Evolutionary conservation across 495 filamentous ascomycete species (phyloP).

Genomic region (Bryoglossum gracile): DNA sequence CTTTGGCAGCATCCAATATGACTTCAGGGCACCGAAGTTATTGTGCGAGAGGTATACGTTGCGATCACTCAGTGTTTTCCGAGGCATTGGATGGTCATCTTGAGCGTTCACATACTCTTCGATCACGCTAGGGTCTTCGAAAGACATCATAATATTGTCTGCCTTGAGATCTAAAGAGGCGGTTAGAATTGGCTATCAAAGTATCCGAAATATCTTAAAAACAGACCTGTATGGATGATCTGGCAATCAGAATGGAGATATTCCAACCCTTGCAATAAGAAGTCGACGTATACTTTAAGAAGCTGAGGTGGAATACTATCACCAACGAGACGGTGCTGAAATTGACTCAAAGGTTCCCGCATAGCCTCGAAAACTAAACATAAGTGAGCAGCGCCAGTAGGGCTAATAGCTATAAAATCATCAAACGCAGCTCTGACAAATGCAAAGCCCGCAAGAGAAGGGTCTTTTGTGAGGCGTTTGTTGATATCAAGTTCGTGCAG

Average conservation of each 20-base stretch:
- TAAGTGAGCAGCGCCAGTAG: slow-evolving; percentile 28
- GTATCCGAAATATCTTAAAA: background rate
- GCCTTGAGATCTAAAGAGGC: slow-evolving; percentile 36
- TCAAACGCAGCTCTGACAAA: slow-evolving; percentile 31
- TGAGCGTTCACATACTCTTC: slow-evolving; percentile 34
- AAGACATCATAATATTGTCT: slow-evolving; percentile 40
- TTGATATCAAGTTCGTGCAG: slow-evolving; percentile 33
- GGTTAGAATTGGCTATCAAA: background rate
- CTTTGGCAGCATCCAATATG: slow-evolving; percentile 28
- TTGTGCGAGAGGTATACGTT: slow-evolving; percentile 35
- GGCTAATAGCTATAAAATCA: slow-evolving; percentile 26
- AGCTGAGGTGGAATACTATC: slow-evolving; percentile 26
- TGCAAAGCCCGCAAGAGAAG: slow-evolving; percentile 30
- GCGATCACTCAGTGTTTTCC: slow-evolving; percentile 33
- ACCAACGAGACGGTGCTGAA: slow-evolving; percentile 29
- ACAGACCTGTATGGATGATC: slow-evolving; percentile 35
- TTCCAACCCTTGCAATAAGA: slow-evolving; percentile 36
- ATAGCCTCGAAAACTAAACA: slow-evolving; percentile 38
- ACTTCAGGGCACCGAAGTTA: slow-evolving; percentile 34
- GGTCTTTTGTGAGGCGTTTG: slow-evolving; percentile 31
- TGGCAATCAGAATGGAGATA: slow-evolving; percentile 38
- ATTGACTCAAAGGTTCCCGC: slow-evolving; percentile 37
- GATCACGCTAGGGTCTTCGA: slow-evolving; percentile 38
- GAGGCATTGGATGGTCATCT: slow-evolving; percentile 33
- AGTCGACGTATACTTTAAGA: slow-evolving; percentile 34